Conservation (phyloP, 2,329 filamentous ascomycete genomes). For the Arthrobotrys sinensis region DNA sequence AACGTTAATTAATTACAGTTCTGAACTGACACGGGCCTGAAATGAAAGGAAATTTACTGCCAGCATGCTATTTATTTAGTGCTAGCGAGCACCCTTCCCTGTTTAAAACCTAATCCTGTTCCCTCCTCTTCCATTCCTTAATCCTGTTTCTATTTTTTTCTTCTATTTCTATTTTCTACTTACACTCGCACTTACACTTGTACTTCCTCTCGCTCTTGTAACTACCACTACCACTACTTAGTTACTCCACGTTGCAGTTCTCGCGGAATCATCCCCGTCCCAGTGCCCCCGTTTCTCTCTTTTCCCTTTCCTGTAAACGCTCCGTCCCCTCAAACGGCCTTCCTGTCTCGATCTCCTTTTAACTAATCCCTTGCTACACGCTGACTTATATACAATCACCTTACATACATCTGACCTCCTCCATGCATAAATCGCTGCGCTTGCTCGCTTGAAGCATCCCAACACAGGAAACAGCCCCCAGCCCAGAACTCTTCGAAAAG, state of each 20-base stretch:
- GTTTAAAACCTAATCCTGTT: slow-evolving; percentile 8
- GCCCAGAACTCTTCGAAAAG: background rate
- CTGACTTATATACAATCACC: background rate
- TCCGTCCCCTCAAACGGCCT: background rate
- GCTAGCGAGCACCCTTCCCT: background rate
- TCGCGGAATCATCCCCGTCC: too few species aligned
- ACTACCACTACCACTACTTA: background rate
- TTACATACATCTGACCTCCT: slow-evolving; percentile 5
- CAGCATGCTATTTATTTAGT: slow-evolving; percentile 8
- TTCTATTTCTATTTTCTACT: background rate
- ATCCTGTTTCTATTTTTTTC: background rate
- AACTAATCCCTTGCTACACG: background rate
- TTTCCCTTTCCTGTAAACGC: slow-evolving; percentile 7
- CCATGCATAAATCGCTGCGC: slow-evolving; percentile 17
- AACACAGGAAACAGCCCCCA: slow-evolving; percentile 22
- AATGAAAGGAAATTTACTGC: slow-evolving; percentile 8
- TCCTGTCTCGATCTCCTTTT: too few species aligned
- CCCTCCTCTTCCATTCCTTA: background rate
- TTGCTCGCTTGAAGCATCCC: slow-evolving; percentile 31
- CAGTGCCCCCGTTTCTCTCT: too few species aligned
- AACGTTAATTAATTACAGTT: slow-evolving; percentile 27
- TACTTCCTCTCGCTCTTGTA: background rate
- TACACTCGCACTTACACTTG: too few species aligned
- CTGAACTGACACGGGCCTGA: slow-evolving; percentile 8
- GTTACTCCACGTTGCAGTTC: too few species aligned